Evolutionary conservation across 2,329 filamentous ascomycete genomes (phyloP).

Genomic region (Pseudocercospora pini-densiflorae): DNA sequence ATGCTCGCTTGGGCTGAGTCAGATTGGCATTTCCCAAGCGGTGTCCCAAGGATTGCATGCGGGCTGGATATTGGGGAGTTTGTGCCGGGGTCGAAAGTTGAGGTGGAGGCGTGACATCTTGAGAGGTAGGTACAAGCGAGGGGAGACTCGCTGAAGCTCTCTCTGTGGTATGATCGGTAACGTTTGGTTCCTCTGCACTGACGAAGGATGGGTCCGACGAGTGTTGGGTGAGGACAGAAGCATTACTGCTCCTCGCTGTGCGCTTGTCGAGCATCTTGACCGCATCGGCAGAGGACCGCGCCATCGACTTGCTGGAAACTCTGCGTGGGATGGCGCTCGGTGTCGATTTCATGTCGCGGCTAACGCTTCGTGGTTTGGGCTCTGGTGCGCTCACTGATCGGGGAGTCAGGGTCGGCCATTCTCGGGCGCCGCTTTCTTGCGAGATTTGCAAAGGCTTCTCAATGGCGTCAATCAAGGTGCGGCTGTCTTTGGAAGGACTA

Average conservation of each 20-base stretch:
- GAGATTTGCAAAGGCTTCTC: conserved; percentile 35
- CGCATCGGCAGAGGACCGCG: conserved; percentile 5
- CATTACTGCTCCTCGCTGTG: conserved; percentile 7
- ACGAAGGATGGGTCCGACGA: conserved; percentile 23
- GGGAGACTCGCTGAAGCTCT: conserved; percentile 1
- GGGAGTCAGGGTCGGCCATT: conserved; percentile 32
- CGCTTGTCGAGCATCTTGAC: conserved; percentile 8
- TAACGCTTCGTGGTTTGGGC: neutral
- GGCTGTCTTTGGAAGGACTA: conserved; percentile 43
- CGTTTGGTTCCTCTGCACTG: conserved; percentile 14
- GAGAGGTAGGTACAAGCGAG: neutral
- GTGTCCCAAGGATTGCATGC: conserved; percentile 10
- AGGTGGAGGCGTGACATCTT: neutral
- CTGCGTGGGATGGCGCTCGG: conserved; percentile 19
- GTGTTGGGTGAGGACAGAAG: conserved; percentile 13
- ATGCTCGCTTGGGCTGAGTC: neutral
- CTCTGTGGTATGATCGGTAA: neutral
- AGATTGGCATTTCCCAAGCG: neutral
- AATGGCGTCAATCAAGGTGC: conserved; percentile 46
- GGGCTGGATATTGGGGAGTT: neutral
- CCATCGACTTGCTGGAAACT: conserved; percentile 7
- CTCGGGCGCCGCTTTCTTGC: conserved; percentile 17
- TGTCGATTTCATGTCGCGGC: neutral
- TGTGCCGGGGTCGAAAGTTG: neutral
- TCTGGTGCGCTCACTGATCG: conserved; percentile 22